Percentiles rank a stretch among this genome's conserved stretches.
phyloP scores from a whole-genome alignment of 2,329 filamentous ascomycete genomes.

The Phoma sp. region DNA sequence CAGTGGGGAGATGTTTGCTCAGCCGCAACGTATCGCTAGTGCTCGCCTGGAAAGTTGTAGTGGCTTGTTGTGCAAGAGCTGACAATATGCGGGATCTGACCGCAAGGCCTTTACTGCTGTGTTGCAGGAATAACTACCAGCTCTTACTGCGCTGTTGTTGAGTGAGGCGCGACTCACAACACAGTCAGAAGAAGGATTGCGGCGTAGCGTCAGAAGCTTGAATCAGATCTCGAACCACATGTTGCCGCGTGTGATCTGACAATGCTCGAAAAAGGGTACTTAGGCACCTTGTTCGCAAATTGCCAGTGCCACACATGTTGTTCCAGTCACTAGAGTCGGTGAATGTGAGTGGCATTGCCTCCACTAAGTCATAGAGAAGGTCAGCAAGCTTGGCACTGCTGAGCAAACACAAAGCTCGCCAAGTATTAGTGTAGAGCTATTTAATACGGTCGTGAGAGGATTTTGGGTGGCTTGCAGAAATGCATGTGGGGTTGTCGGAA shows the following conservation, averaged over 20 bases:
- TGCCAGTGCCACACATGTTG: background rate
- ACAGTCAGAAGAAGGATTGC: slow-evolving; percentile 6
- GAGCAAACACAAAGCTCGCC: background rate
- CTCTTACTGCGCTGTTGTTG: background rate
- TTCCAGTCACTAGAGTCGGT: background rate
- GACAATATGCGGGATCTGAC: slow-evolving; percentile 1
- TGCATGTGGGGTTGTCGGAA: background rate
- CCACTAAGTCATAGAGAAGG: background rate
- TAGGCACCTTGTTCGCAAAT: background rate
- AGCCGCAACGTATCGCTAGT: slow-evolving; percentile 16
- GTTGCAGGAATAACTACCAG: background rate
- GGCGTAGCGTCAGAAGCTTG: slow-evolving; percentile 11
- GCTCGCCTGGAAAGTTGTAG: background rate
- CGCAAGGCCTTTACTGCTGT: background rate
- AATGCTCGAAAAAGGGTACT: background rate
- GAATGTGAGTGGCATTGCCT: background rate
- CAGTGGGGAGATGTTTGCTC: background rate
- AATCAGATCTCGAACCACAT: background rate
- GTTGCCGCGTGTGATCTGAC: background rate
- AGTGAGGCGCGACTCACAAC: slow-evolving; percentile 1
- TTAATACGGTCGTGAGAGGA: background rate
- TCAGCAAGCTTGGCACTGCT: background rate
- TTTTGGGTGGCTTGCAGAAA: slow-evolving; percentile 8
- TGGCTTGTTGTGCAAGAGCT: slow-evolving; percentile 3
- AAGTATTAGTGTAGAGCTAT: background rate